A percentile compares a stretch with the other conserved stretches of the same genome.
phyloP scores from a whole-genome alignment of 805 yeast genomes.

The Wickerhamiella azyma region DNA sequence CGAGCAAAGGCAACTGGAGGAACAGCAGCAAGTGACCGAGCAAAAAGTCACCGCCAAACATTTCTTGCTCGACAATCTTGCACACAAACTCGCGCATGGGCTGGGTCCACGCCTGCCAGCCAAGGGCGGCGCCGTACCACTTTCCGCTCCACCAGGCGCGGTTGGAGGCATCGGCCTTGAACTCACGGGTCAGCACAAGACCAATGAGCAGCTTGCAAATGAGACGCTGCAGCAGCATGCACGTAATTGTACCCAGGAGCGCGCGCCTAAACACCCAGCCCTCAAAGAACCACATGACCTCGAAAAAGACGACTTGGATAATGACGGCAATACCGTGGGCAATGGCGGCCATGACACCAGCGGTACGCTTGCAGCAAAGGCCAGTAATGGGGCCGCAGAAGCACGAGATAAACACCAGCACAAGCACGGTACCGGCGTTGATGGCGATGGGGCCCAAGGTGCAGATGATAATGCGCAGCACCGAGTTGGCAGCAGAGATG shows the following conservation, averaged over 20 bases:
- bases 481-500: slow-evolving; percentile 36
- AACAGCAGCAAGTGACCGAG: slow-evolving; percentile 83
- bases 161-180: slow-evolving; percentile 87
- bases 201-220: slow-evolving; percentile 74
- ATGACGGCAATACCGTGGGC: slow-evolving; percentile 93
- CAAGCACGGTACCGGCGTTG: slow-evolving; percentile 70
- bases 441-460: slow-evolving; percentile 82
- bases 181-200: slow-evolving; percentile 78
- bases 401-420: slow-evolving; percentile 75
- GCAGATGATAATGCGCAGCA: slow-evolving; percentile 44
- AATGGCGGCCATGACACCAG: slow-evolving; percentile 86
- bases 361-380: slow-evolving; percentile 91
- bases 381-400: slow-evolving; percentile 95
- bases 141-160: slow-evolving; percentile 99
- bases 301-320: slow-evolving; percentile 73
- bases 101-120: slow-evolving; percentile 88
- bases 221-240: slow-evolving; percentile 76
- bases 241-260: slow-evolving; percentile 72
- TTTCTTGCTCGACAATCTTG: slow-evolving; percentile 84
- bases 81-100: slow-evolving; percentile 93
- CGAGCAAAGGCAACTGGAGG: slow-evolving; percentile 75
- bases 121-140: slow-evolving; percentile 93
- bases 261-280: slow-evolving; percentile 81
- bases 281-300: slow-evolving; percentile 94
- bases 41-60: slow-evolving; percentile 92